phyloP scores from a whole-genome alignment of 148 eudicot species.

The Silene latifolia region DNA sequence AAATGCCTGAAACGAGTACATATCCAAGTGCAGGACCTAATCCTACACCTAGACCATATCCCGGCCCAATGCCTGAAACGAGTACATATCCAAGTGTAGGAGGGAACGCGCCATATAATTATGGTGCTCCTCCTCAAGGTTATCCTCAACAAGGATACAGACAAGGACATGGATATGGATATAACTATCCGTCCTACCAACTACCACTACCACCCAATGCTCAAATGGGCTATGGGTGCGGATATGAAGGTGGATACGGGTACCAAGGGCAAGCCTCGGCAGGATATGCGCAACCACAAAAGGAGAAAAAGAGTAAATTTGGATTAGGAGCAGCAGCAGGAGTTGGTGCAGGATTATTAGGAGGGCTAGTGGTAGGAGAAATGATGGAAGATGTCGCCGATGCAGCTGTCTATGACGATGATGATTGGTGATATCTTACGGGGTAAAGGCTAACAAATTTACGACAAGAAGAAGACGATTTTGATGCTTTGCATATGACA shows the following conservation, averaged over 20 bases:
- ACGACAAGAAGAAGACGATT: background rate
- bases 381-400: slow-evolving; percentile 37
- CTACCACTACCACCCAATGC: slow-evolving; percentile 12
- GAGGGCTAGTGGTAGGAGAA: slow-evolving; percentile 39
- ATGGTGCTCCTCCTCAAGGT: slow-evolving; percentile 1
- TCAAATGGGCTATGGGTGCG: slow-evolving; percentile 17
- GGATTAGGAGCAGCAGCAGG: slow-evolving; percentile 35
- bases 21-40: slow-evolving; percentile 20
- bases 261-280: slow-evolving; percentile 9
- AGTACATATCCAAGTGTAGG: background rate
- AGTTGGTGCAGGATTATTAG: slow-evolving; percentile 40
- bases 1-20: slow-evolving; percentile 8
- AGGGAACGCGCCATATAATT: slow-evolving; percentile 13
- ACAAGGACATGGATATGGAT: slow-evolving; percentile 27
- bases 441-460: background rate
- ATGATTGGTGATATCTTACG: slow-evolving; percentile 11
- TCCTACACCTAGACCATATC: background rate
- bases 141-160: slow-evolving; percentile 5
- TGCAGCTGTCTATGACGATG: slow-evolving; percentile 26
- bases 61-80: background rate
- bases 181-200: background rate
- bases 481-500: too few species aligned
- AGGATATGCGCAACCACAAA: slow-evolving; percentile 5
- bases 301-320: slow-evolving; percentile 18
- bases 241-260: slow-evolving; percentile 21